These are phyloP conservation scores for Oxyria digyna DNA, from an alignment of 148 eudicot species.

Conservation along the genomic window DNA sequence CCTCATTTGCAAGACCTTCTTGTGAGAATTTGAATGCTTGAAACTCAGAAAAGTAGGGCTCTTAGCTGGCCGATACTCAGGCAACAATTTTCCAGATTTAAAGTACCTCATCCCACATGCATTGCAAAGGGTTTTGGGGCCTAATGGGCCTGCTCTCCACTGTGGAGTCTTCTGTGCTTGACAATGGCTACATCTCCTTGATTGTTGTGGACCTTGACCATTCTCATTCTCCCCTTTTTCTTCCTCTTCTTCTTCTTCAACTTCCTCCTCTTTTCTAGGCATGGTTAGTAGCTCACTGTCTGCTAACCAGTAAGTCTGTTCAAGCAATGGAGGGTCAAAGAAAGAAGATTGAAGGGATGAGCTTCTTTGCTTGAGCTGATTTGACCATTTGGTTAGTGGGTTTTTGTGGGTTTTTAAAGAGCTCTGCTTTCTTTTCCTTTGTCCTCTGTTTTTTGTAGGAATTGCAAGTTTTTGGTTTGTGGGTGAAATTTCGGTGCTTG, in stretches of 20 bases:
- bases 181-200: conserved; percentile 37
- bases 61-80: conserved; percentile 46
- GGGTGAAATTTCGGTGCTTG: neutral
- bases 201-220: conserved; percentile 6
- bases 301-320: conserved; percentile 33
- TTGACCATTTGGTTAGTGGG: conserved; percentile 12
- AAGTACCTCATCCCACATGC: conserved; percentile 51
- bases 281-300: conserved; percentile 27
- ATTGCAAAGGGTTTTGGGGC: conserved; percentile 44
- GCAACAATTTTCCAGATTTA: conserved; percentile 35
- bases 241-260: neutral
- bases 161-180: conserved; percentile 36
- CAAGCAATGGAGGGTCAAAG: conserved; percentile 29
- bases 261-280: conserved; percentile 17
- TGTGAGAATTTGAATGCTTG: conserved; percentile 35
- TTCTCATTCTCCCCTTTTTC: neutral
- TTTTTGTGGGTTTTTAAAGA: conserved; percentile 13
- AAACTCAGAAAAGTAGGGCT: conserved; percentile 38
- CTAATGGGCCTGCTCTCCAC: conserved; percentile 46
- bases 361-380: neutral
- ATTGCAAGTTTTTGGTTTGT: neutral
- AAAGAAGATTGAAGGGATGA: neutral
- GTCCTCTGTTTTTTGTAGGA: conserved; percentile 22
- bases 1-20: conserved; percentile 33
- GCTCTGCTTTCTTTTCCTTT: conserved; percentile 10